These are phyloP conservation scores for Suhomyces prunicola DNA, from an alignment of 805 yeast genomes.

Conservation along the genomic window DNA sequence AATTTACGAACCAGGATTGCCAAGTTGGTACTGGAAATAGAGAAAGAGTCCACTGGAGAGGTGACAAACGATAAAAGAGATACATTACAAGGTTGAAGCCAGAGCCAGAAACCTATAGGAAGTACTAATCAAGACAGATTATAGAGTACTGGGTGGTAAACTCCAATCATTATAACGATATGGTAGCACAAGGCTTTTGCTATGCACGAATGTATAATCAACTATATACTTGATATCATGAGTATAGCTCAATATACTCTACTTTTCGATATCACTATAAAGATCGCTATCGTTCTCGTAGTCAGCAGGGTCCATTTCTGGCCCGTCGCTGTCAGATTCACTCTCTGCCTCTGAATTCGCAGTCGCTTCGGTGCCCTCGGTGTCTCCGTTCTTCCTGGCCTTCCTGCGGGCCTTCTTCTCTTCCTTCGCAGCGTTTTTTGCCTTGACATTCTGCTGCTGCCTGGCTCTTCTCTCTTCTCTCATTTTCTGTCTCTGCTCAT, in stretches of 20 bases:
- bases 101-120: too few relatives aligned
- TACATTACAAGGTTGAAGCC: too few relatives aligned
- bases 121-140: too few relatives aligned
- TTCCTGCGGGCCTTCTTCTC: constrained; percentile 69
- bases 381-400: constrained; percentile 41
- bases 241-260: not conserved
- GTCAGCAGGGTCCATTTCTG: constrained; percentile 39
- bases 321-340: constrained; percentile 25
- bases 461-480: constrained; percentile 70
- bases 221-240: too few relatives aligned
- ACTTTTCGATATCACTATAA: constrained; percentile 30
- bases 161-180: too few relatives aligned
- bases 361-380: constrained; percentile 19
- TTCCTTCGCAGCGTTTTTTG: constrained; percentile 68
- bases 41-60: constrained; percentile 2
- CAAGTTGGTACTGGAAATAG: constrained; percentile 15
- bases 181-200: too few relatives aligned
- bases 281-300: constrained; percentile 52
- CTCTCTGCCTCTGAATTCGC: constrained; percentile 2
- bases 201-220: too few relatives aligned
- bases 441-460: constrained; percentile 75
- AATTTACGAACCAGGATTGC: constrained; percentile 20
- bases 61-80: too few relatives aligned
- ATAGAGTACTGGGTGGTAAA: too few relatives aligned
- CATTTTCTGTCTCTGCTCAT: constrained; percentile 56